These are phyloP conservation scores for Neofusicoccum parvum DNA, from an alignment of 2,329 filamentous ascomycete species.

Conservation along the genomic window DNA sequence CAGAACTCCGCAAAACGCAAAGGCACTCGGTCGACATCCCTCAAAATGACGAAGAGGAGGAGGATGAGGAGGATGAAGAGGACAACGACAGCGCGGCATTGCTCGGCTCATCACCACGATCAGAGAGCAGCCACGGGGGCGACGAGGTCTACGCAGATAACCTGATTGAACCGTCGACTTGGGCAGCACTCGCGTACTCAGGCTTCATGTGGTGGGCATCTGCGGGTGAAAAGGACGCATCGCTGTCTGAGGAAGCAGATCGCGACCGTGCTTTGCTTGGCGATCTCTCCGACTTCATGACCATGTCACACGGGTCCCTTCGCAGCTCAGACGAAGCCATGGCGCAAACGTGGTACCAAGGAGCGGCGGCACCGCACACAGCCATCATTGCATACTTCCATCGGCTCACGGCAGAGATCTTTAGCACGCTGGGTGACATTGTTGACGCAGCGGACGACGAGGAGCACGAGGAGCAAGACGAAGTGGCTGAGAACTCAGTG, in stretches of 20 bases:
- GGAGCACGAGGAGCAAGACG: constrained; percentile 42
- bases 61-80: constrained; percentile 36
- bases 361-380: constrained; percentile 57
- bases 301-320: constrained; percentile 30
- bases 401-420: constrained; percentile 67
- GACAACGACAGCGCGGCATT: constrained; percentile 40
- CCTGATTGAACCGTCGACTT: constrained; percentile 59
- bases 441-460: constrained; percentile 54
- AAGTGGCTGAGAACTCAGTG: constrained; percentile 38
- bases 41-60: constrained; percentile 27
- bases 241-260: constrained; percentile 57
- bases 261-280: constrained; percentile 49
- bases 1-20: constrained; percentile 38
- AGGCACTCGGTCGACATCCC: constrained; percentile 29
- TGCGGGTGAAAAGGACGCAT: constrained; percentile 69
- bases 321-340: constrained; percentile 48
- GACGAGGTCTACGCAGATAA: constrained; percentile 31
- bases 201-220: constrained; percentile 92
- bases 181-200: constrained; percentile 75
- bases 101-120: background rate
- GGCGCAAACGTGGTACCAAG: constrained; percentile 34
- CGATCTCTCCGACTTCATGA: constrained; percentile 40
- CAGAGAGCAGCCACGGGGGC: constrained; percentile 13
- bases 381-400: constrained; percentile 81
- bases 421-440: constrained; percentile 64